phyloP scores from a whole-genome alignment of 306 rosid species.

The Herpetospermum pedunculosum region DNA sequence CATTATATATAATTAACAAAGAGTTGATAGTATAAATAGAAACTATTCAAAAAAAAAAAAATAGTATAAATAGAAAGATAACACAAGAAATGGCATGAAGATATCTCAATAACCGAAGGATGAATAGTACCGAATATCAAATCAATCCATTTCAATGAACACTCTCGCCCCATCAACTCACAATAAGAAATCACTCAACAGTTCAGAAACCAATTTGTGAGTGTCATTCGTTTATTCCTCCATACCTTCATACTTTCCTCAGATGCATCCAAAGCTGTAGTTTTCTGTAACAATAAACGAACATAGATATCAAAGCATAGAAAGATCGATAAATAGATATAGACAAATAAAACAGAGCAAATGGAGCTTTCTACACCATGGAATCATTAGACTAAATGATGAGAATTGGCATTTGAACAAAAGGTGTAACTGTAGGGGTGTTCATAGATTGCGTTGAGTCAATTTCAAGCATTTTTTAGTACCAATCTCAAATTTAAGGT shows the following conservation, averaged over 20 bases:
- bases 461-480: not conserved
- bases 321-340: not conserved
- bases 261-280: slow-evolving; percentile 7
- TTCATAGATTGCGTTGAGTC: not conserved
- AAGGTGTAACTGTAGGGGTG: not conserved
- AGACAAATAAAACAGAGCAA: not conserved
- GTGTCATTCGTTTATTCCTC: not conserved
- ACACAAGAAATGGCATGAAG: not conserved
- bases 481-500: not conserved
- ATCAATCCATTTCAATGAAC: not conserved
- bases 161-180: not conserved
- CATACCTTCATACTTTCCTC: slow-evolving; percentile 9
- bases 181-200: not conserved
- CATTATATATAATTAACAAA: not conserved
- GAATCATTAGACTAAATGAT: not conserved
- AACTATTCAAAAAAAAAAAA: no score
- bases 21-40: not conserved
- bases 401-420: not conserved
- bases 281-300: slow-evolving; percentile 3
- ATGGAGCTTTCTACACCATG: not conserved
- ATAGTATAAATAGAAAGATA: not conserved
- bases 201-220: not conserved
- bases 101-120: not conserved
- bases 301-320: not conserved
- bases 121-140: not conserved